Evolutionary conservation across 1,139 yeast genomes (phyloP).

Genomic region (Pneumocystis canis): DNA sequence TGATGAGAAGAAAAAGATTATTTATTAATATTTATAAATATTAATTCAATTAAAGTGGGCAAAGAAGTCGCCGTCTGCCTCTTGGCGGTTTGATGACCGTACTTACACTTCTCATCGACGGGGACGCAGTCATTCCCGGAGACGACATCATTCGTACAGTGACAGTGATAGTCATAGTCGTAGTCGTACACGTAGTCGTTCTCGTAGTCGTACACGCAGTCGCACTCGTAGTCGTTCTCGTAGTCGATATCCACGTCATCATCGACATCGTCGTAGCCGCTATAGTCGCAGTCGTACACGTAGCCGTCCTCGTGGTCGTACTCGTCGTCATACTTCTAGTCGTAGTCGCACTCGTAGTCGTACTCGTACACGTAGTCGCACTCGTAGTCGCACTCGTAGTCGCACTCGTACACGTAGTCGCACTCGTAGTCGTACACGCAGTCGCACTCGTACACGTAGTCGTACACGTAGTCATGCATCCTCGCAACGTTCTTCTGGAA

Average conservation of each 20-base stretch:
- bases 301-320: neutral
- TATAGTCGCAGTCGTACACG: neutral
- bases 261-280: neutral
- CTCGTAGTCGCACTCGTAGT: neutral
- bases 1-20: neutral
- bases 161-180: conserved; percentile 12
- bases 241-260: neutral
- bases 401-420: neutral
- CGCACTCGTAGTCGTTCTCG: conserved; percentile 1
- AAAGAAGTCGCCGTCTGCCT: conserved; percentile 15
- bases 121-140: conserved; percentile 6
- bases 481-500: too few relatives aligned
- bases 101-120: conserved; percentile 11
- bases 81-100: conserved; percentile 16
- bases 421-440: neutral
- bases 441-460: too few relatives aligned
- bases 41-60: conserved; percentile 16
- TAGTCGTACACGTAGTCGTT: conserved; percentile 2
- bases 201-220: neutral
- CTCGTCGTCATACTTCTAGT: neutral
- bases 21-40: too few relatives aligned
- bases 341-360: neutral
- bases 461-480: too few relatives aligned
- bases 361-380: neutral
- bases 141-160: conserved; percentile 13